A percentile compares a stretch with the other conserved stretches of the same genome.
phyloP scores from a whole-genome alignment of 2,329 filamentous ascomycete genomes.

The Botrytis byssoidea region DNA sequence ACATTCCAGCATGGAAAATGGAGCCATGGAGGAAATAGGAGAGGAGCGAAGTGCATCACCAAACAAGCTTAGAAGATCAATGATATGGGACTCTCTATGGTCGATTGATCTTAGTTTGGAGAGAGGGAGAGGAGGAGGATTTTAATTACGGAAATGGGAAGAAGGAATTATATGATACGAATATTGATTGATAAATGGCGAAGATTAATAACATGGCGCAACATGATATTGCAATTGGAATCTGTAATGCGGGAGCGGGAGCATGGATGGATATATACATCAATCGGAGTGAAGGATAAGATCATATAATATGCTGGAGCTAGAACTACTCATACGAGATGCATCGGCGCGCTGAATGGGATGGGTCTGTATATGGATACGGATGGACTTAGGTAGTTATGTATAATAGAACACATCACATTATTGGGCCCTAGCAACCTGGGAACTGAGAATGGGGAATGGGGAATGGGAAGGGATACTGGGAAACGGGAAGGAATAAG shows the following conservation, averaged over 20 bases:
- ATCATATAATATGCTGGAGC: background rate
- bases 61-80: slow-evolving; percentile 46
- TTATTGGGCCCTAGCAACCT: background rate
- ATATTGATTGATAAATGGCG: background rate
- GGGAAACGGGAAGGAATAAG: background rate
- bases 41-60: slow-evolving; percentile 30
- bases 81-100: slow-evolving; percentile 64
- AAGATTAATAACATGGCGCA: background rate
- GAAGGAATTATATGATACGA: slow-evolving; percentile 1
- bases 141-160: background rate
- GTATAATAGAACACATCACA: background rate
- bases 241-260: background rate
- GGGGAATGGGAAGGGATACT: background rate
- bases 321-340: background rate
- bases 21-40: slow-evolving; percentile 20
- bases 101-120: slow-evolving; percentile 58
- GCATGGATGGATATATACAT: background rate
- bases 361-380: background rate
- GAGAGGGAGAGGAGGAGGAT: slow-evolving; percentile 37
- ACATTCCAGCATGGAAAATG: no score
- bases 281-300: background rate
- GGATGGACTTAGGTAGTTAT: background rate
- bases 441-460: background rate
- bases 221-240: background rate
- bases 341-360: background rate